Percentiles rank a stretch among this genome's conserved stretches.
Conservation (phyloP, 805 yeast genomes). For the Zygoascus bituminiphila region DNA sequence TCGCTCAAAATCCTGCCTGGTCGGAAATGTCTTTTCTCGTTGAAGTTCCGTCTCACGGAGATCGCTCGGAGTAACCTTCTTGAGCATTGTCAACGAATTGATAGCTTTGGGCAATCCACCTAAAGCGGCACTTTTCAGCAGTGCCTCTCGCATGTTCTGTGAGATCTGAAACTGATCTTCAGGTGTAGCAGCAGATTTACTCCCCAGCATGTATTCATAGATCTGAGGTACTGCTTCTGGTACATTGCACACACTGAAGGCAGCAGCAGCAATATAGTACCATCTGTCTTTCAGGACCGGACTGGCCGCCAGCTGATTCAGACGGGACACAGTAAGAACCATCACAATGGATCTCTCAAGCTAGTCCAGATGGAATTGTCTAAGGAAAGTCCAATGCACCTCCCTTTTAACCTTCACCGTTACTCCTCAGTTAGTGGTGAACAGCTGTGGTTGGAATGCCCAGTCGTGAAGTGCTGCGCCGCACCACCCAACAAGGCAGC, state of each 20-base stretch:
- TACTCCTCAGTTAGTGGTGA: too few relatives aligned
- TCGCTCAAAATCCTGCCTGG: conserved; percentile 24
- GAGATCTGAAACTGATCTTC: conserved; percentile 32
- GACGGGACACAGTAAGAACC: conserved; percentile 45
- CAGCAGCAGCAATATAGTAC: conserved; percentile 74
- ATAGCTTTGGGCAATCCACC: conserved; percentile 81
- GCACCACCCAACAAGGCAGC: too few relatives aligned
- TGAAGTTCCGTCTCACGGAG: conserved; percentile 30
- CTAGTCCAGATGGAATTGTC: too few relatives aligned
- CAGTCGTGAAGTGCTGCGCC: too few relatives aligned
- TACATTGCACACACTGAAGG: conserved; percentile 70
- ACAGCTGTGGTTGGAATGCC: too few relatives aligned
- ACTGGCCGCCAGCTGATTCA: conserved; percentile 45
- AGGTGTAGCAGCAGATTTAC: neutral
- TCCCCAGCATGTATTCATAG: conserved; percentile 56
- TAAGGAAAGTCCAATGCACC: too few relatives aligned
- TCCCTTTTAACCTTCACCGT: too few relatives aligned
- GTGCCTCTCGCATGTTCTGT: conserved; percentile 60
- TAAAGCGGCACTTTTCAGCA: conserved; percentile 70
- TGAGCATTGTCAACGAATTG: conserved; percentile 61
- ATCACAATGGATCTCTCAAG: too few relatives aligned
- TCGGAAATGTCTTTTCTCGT: conserved; percentile 16
- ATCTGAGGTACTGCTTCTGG: conserved; percentile 74
- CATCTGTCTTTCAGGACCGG: conserved; percentile 52
- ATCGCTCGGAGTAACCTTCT: conserved; percentile 52